A percentile compares a stretch with the other conserved stretches of the same genome.
These are phyloP conservation scores for Thalassiosira profunda DNA, from an alignment of 108 stramenopile species.

Conservation along the genomic window DNA sequence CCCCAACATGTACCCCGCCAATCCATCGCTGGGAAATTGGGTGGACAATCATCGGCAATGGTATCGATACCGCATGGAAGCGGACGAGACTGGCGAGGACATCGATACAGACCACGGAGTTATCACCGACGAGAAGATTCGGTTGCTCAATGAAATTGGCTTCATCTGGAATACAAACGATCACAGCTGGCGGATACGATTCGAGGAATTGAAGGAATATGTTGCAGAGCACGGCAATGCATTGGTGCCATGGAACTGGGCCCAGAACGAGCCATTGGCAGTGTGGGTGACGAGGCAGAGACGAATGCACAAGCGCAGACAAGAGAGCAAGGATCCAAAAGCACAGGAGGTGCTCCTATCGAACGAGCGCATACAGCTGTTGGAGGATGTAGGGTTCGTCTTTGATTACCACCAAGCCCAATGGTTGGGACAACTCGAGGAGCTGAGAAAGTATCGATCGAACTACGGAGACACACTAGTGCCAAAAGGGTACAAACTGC, in stretches of 20 bases:
- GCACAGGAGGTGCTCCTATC: conserved; percentile 22
- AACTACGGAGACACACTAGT: conserved; percentile 59
- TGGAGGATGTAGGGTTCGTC: conserved; percentile 43
- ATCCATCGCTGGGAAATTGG: conserved; percentile 50
- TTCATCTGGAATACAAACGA: conserved; percentile 27
- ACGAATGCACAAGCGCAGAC: neutral
- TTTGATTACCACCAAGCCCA: conserved; percentile 49
- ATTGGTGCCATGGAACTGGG: conserved; percentile 25
- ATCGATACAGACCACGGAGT: neutral
- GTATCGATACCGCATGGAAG: conserved; percentile 36
- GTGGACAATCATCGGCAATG: conserved; percentile 45
- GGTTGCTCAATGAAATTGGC: conserved; percentile 12
- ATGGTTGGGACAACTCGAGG: conserved; percentile 43
- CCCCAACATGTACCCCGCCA: conserved; percentile 33
- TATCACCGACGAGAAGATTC: conserved; percentile 29
- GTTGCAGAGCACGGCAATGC: conserved; percentile 20
- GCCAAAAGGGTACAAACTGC: conserved; percentile 37
- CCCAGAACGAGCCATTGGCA: conserved; percentile 18
- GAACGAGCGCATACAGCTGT: conserved; percentile 37
- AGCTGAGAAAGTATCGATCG: conserved; percentile 40
- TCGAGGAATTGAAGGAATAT: conserved; percentile 29
- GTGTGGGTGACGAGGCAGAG: conserved; percentile 26
- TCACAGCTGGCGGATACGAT: conserved; percentile 23
- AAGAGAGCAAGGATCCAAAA: neutral
- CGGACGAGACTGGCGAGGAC: conserved; percentile 3